Percentiles rank a stretch among this genome's conserved stretches.
Evolutionary conservation across 176 grass and related monocot genomes (phyloP).

Genomic region (Carex kokanica): DNA sequence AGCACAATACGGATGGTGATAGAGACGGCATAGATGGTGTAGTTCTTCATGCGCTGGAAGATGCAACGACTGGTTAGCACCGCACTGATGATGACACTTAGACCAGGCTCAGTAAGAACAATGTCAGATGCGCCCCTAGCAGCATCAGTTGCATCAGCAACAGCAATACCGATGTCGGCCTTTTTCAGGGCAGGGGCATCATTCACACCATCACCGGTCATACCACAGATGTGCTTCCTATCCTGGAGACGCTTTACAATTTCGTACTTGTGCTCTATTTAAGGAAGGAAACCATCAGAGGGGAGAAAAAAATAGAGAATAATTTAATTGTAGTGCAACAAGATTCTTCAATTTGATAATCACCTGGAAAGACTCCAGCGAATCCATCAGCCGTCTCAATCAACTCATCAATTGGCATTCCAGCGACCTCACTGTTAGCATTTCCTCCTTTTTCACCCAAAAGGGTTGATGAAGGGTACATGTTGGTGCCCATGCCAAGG

Average conservation of each 20-base stretch:
- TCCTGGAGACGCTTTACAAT: slow-evolving; percentile 93
- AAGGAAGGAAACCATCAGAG: slow-evolving; percentile 11
- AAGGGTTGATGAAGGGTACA: slow-evolving; percentile 83
- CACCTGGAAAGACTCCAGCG: slow-evolving; percentile 75
- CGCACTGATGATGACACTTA: slow-evolving; percentile 79
- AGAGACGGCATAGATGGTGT: slow-evolving; percentile 95
- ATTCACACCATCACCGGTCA: slow-evolving; percentile 90
- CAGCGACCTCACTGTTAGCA: slow-evolving; percentile 39
- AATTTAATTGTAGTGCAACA: neutral
- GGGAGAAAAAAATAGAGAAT: neutral
- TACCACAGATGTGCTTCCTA: slow-evolving; percentile 75
- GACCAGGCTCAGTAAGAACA: slow-evolving; percentile 81
- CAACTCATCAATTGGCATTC: slow-evolving; percentile 77
- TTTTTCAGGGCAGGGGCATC: slow-evolving; percentile 94
- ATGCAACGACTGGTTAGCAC: slow-evolving; percentile 81
- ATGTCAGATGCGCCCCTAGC: slow-evolving; percentile 87
- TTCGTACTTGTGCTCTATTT: slow-evolving; percentile 87
- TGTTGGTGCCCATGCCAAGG: slow-evolving; percentile 94
- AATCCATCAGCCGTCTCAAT: slow-evolving; percentile 95
- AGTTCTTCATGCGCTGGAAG: slow-evolving; percentile 99
- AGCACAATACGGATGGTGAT: slow-evolving; percentile 94
- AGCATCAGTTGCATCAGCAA: slow-evolving; percentile 92
- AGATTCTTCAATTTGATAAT: neutral
- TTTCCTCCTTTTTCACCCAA: slow-evolving; percentile 56
- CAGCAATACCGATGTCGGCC: slow-evolving; percentile 90